phyloP scores from a whole-genome alignment of 257 asterid genomes.

The Lantana camara region DNA sequence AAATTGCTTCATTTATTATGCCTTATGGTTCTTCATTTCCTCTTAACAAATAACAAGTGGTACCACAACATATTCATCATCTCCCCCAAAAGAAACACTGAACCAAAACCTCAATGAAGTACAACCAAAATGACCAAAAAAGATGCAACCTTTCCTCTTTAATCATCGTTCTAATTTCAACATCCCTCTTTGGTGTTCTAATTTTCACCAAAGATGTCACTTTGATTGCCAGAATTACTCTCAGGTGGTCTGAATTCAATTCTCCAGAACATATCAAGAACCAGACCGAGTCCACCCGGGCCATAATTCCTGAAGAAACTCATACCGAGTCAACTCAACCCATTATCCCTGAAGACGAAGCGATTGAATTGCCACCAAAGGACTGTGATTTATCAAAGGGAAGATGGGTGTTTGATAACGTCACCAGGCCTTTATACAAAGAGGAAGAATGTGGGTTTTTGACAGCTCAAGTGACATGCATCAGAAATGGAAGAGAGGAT shows the following conservation, averaged over 20 bases:
- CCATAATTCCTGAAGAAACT: conserved; percentile 9
- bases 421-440: conserved; percentile 55
- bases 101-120: conserved; percentile 17
- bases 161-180: conserved; percentile 28
- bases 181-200: conserved; percentile 26
- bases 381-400: conserved; percentile 68
- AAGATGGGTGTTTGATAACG: conserved; percentile 64
- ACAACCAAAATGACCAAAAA: conserved; percentile 19
- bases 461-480: conserved; percentile 73
- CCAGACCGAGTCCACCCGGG: not conserved
- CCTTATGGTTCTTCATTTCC: too few relatives aligned
- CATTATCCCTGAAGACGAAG: conserved; percentile 22
- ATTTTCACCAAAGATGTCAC: conserved; percentile 36
- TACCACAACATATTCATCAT: not conserved
- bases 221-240: conserved; percentile 33
- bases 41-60: not conserved
- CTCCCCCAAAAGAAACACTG: not conserved
- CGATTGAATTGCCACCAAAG: conserved; percentile 47
- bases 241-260: conserved; percentile 22
- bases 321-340: not conserved
- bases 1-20: too few relatives aligned
- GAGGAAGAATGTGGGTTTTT: conserved; percentile 68
- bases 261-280: not conserved
- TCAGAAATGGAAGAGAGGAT: conserved; percentile 62
- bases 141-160: conserved; percentile 29